Evolutionary conservation across 768 basidiomycete species (phyloP).

Genomic region (Kwoniella europaea): DNA sequence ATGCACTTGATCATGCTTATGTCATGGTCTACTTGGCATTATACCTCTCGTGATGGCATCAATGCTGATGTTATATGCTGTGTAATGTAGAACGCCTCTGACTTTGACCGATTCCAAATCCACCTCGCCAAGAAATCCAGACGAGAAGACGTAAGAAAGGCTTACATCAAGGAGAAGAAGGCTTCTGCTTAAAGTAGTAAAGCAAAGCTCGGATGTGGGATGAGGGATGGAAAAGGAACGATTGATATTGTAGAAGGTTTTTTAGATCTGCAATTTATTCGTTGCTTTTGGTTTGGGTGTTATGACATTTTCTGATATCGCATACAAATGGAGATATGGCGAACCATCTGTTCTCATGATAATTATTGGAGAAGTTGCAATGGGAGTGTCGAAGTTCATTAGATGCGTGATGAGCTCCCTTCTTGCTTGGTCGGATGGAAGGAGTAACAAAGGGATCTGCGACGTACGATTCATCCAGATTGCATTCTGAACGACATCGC

Average conservation of each 20-base stretch:
- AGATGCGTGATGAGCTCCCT: too few species aligned
- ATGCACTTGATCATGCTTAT: too few species aligned
- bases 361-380: too few species aligned
- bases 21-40: too few species aligned
- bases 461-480: too few species aligned
- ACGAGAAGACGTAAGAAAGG: slow-evolving; percentile 65
- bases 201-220: neutral
- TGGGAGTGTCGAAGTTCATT: too few species aligned
- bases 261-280: neutral
- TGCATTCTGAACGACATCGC: too few species aligned
- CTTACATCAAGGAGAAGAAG: slow-evolving; percentile 60
- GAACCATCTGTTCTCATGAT: too few species aligned
- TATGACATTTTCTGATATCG: slow-evolving; percentile 18
- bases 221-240: neutral
- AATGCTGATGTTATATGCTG: neutral
- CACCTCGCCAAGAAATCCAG: slow-evolving; percentile 88
- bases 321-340: neutral
- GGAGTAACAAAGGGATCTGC: too few species aligned
- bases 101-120: slow-evolving; percentile 89
- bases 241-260: slow-evolving; percentile 6
- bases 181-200: slow-evolving; percentile 52
- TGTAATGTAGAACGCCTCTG: slow-evolving; percentile 65
- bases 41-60: neutral
- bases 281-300: slow-evolving; percentile 1
- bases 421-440: too few species aligned